Conservation (phyloP, 768 basidiomycete genomes). For the Lactifluus echinatus region DNA sequence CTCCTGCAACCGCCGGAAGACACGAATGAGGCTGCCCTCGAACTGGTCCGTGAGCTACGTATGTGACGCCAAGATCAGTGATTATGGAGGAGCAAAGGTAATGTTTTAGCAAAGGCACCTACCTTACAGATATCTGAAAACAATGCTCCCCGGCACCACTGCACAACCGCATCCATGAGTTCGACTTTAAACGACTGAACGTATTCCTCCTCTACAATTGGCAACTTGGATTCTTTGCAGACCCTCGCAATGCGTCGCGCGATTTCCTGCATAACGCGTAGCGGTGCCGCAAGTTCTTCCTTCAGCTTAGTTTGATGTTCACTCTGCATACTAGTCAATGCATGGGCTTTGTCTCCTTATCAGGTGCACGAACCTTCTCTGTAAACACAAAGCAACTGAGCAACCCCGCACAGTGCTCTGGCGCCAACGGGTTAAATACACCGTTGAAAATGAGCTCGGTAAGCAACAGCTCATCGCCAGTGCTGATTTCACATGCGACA, state of each 20-base stretch:
- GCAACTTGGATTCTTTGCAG: constrained; percentile 85
- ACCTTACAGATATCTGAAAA: constrained; percentile 97
- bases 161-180: constrained; percentile 94
- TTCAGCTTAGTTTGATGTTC: constrained; percentile 80
- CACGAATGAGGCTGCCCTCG: constrained; percentile 93
- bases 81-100: neutral
- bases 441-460: constrained; percentile 98
- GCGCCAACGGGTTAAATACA: constrained; percentile 80
- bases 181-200: constrained; percentile 96
- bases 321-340: constrained; percentile 41
- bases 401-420: constrained; percentile 90
- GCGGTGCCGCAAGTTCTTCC: constrained; percentile 87
- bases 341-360: neutral
- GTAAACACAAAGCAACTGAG: constrained; percentile 96
- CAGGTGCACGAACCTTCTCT: constrained; percentile 63
- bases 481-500: constrained; percentile 97
- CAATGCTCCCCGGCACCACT: constrained; percentile 97
- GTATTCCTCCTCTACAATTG: constrained; percentile 89
- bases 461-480: constrained; percentile 91
- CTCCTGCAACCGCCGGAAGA: constrained; percentile 91
- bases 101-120: constrained; percentile 14
- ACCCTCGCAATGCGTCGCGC: constrained; percentile 96
- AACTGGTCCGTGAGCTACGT: constrained; percentile 87
- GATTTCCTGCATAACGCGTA: constrained; percentile 93
- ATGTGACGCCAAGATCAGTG: neutral